phyloP scores from a whole-genome alignment of 139 green algal species.

The Pleodorina starrii region DNA sequence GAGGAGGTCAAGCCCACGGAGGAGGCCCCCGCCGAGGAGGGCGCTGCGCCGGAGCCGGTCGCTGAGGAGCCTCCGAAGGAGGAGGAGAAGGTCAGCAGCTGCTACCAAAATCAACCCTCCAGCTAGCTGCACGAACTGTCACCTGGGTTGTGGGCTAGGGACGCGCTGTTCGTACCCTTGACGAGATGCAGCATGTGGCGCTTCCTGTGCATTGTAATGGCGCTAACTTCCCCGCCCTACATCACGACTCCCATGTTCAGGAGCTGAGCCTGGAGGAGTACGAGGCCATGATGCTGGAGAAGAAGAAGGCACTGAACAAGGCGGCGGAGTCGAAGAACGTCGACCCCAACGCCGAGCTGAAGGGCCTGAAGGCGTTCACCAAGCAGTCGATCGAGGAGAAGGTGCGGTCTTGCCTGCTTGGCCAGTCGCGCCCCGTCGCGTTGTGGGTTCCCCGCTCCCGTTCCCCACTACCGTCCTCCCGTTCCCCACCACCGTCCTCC shows the following conservation, averaged over 20 bases:
- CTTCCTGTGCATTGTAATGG: too few relatives aligned
- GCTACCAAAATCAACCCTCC: too few relatives aligned
- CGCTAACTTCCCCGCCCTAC: too few relatives aligned
- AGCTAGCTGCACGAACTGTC: too few relatives aligned
- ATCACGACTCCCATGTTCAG: slow-evolving; percentile 46
- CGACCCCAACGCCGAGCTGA: slow-evolving; percentile 50
- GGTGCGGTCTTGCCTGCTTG: too few relatives aligned
- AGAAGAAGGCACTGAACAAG: slow-evolving; percentile 86
- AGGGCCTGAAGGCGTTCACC: slow-evolving; percentile 54
- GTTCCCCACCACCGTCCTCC: too few relatives aligned
- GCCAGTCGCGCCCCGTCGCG: too few relatives aligned
- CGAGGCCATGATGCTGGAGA: slow-evolving; percentile 79
- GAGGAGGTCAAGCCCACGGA: slow-evolving; percentile 48
- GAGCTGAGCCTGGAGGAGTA: slow-evolving; percentile 86
- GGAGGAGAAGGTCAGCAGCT: slow-evolving; percentile 51
- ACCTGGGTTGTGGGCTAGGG: too few relatives aligned
- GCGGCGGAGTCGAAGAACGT: slow-evolving; percentile 56
- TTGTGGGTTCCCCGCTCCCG: too few relatives aligned
- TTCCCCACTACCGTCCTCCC: too few relatives aligned
- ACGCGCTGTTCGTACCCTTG: too few relatives aligned
- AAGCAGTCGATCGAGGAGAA: slow-evolving; percentile 42
- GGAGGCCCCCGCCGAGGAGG: slow-evolving; percentile 52
- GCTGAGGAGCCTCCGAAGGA: slow-evolving; percentile 52
- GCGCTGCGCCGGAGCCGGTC: slow-evolving; percentile 53
- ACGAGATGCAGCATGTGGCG: too few relatives aligned